Evolutionary conservation across 2,329 filamentous ascomycete genomes (phyloP), one percentile per base, ranked within the genome.

Genomic region (Cladosporium sp.): DNA sequence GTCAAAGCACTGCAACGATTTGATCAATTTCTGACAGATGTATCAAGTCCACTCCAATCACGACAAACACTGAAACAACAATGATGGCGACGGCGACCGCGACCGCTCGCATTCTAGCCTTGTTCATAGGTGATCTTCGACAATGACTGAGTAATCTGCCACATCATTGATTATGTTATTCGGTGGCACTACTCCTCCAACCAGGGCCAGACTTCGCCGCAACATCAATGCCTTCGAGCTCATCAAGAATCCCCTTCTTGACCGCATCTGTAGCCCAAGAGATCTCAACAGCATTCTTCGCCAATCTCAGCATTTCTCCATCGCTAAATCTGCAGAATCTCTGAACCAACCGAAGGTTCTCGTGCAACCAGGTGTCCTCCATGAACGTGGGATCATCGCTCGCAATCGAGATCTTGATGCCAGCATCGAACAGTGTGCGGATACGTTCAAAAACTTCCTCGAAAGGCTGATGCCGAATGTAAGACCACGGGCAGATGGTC

Each of bases 321-420:
- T 81, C 77, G 1, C 68, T 75, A 23, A 85, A 75, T 0, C 65
- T 66, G 64, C 81, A 81, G 57, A 80, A 79, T 4, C 73, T 76
- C 62, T 79, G 79, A 7, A 77, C 75, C 69, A 83, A 77, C 59
- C 80, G 74, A 76, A 84, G 72, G 62, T 83, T 83, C 12, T 82
- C 79, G 66, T 80, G 73, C 29, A 84, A 73, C 82, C 82, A 85
- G 40, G 81, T 79, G 65, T 84, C 77, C 65, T 83, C 80, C 75
- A 84, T 81, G 62, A 83, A 82, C 3, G 80, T 79, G 14, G 82
- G 82, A 67, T 84, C 82, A 68, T 84, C 82, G 62, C 80, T 82
- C 64, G 81, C 81, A 66, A 84, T 80, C 59, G 79, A 80, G 57
- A 83, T 75, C 53, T 79, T 79, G n/a, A 84, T 77, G 0, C 81